Evolutionary conservation across 176 grass and related monocot species (phyloP), one percentile per base, ranked within the genome.

Genomic region (Otatea glauca): DNA sequence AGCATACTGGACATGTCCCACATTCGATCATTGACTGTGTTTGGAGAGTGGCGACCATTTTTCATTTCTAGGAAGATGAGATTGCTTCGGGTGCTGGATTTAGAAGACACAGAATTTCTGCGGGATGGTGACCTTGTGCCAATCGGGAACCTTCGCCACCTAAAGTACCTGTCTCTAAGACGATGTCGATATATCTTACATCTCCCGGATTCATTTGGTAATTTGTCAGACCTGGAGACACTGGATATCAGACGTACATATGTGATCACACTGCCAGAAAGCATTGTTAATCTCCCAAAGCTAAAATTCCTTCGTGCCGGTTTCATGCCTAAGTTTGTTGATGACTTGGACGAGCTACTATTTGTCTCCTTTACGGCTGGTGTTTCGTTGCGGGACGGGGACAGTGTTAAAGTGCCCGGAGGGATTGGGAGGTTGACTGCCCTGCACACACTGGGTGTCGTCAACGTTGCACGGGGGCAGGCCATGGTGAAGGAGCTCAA

Each of bases 21-120:
- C 34, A 20, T 80, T 14, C 27, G 70, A 65, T 91, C 88, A 1
- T 2, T 91, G 4, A 81, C 76, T 0, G 32, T 70, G 0, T 88
- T 81, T 16, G 81, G 84, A 14, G 4, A 84, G 51, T 44, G 32
- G 2, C 12, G 5, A 18, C 5, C 48, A n/a, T 69, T 41, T 32
- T 20, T 83, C 6, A 3, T 50, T 47, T 85, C 53, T 16, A 14
- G 13, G 16, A 77, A 56, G 24, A 64, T 88, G 85, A 81, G 27
- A 17, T 15, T 88, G 50, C 62, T 91, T 18, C 35, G 81, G 1
- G 85, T 91, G 9, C 24, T 91, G 14, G 81, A 91, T 63, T 32
- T 91, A 32, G 80, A 91, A 74, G 68, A 15, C 1, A 12, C 14
- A 9, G 0, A 11, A 0, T 21, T 17, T 49, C 15, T 88, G 14